Base-by-base conservation (phyloP, 2,329 filamentous ascomycete genomes). In the Sporothrix pseudoabietina region DNA sequence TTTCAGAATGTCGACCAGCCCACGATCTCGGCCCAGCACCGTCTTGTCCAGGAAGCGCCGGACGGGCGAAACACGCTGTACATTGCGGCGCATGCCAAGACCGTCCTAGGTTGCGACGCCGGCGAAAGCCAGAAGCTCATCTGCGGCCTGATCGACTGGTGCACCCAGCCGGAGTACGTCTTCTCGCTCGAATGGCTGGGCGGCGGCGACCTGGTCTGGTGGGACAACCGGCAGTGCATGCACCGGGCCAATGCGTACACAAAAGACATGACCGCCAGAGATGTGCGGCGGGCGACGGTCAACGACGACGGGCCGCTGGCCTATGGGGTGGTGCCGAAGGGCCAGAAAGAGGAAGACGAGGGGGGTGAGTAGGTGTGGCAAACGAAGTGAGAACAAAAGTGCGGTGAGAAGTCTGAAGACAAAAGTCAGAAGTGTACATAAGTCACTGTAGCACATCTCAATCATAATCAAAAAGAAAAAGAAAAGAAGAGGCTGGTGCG, bases 181-280 rank as follows among this genome's bases (percentile, higher is more conserved):
- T 61, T 71, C 39, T 47, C 35, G 19, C 30, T 61, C 35, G 54
- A 71, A 19, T 71, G 69, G 69, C 39, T 61, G 1, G 57, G 54
- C 9, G 54, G 54, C 69, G 69, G 69, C 35, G 69, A 71, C 39
- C 26, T 71, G 54, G 54, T 71, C 2, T 71, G 69, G 69, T 71
- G 69, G 69, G 69, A 71, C 54, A 71, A 71, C 54, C 30, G 69
- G 54, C 69, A 71, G 41, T 71, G 54, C 9, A 71, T 71, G 69
- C 69, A 71, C 35, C 52, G 69, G 4, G 69, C 69, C 30, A 59
- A 71, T 14, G 39, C 69, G 8, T 71, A 71, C 26, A 71, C 52
- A 6, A 49, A 8, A 12, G 22, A 22, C 35, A 71, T 71, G 69
- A 61, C 54, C 1, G 35, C 69, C 4, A 39, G 69, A 16, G 69